Conservation (phyloP, 2,329 filamentous ascomycete species). For the Cryphonectria naterciae region DNA sequence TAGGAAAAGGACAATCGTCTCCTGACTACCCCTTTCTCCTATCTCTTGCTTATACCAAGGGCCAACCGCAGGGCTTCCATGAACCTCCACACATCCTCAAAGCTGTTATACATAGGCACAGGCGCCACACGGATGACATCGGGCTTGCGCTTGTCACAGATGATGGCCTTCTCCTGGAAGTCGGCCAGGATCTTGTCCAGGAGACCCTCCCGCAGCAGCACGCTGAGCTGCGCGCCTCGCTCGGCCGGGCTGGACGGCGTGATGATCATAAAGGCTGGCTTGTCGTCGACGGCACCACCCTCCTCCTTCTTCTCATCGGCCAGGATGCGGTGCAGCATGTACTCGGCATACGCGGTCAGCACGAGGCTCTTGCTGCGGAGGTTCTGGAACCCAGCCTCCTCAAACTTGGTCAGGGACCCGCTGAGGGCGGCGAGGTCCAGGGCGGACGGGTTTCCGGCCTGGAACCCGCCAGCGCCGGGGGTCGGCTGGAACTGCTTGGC, state of each 20-base stretch:
- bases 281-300: conserved; percentile 27
- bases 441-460: conserved; percentile 82
- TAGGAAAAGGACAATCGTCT: neutral
- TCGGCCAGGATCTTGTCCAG: conserved; percentile 68
- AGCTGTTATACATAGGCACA: conserved; percentile 82
- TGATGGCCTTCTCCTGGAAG: conserved; percentile 70
- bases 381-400: conserved; percentile 68
- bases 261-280: conserved; percentile 61
- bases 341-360: conserved; percentile 77
- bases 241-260: conserved; percentile 71
- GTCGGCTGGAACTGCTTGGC: conserved; percentile 78
- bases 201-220: conserved; percentile 69
- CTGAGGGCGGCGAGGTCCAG: conserved; percentile 77
- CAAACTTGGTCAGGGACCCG: conserved; percentile 75
- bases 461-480: conserved; percentile 77
- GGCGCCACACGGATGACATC: conserved; percentile 85
- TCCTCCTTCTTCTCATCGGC: conserved; percentile 30
- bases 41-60: conserved; percentile 24
- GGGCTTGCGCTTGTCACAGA: conserved; percentile 83
- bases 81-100: conserved; percentile 67
- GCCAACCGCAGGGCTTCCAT: conserved; percentile 46
- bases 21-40: neutral
- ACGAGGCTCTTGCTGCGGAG: conserved; percentile 73
- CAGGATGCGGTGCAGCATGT: conserved; percentile 58
- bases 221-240: conserved; percentile 78